Conservation (phyloP, 148 eudicot genomes). For the Cornus suecica region DNA sequence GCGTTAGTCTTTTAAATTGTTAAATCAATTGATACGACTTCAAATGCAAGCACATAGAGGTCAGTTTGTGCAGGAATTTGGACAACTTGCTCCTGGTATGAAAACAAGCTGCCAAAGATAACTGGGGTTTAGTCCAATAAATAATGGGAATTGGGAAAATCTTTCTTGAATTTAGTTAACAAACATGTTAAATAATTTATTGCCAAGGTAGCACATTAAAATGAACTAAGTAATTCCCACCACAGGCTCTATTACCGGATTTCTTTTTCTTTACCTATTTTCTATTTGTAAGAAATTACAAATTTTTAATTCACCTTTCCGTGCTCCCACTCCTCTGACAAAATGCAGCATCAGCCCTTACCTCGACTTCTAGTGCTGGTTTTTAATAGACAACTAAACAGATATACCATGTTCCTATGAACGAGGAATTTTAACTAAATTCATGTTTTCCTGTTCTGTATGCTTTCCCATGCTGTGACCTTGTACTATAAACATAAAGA, state of each 20-base stretch:
- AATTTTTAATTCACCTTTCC: neutral
- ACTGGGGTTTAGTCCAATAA: neutral
- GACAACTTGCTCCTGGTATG: neutral
- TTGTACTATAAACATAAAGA: neutral
- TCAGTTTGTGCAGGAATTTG: neutral
- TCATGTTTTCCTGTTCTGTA: neutral
- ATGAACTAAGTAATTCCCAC: neutral
- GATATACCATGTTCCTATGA: neutral
- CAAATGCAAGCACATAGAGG: neutral
- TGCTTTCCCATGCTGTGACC: neutral
- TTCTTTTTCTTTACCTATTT: too few species aligned
- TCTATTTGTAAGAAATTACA: neutral
- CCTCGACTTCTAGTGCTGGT: neutral
- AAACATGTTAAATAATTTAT: neutral
- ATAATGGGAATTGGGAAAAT: neutral
- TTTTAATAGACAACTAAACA: neutral
- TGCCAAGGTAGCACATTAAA: neutral
- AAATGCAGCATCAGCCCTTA: neutral
- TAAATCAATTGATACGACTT: neutral
- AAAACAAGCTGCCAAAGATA: neutral
- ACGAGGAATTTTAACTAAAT: neutral
- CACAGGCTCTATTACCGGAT: too few species aligned
- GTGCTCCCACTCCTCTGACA: neutral
- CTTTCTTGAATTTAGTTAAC: neutral
- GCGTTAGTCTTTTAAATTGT: neutral